Evolutionary conservation across 768 basidiomycete genomes (phyloP).

Genomic region (Sarcomyxa edulis): DNA sequence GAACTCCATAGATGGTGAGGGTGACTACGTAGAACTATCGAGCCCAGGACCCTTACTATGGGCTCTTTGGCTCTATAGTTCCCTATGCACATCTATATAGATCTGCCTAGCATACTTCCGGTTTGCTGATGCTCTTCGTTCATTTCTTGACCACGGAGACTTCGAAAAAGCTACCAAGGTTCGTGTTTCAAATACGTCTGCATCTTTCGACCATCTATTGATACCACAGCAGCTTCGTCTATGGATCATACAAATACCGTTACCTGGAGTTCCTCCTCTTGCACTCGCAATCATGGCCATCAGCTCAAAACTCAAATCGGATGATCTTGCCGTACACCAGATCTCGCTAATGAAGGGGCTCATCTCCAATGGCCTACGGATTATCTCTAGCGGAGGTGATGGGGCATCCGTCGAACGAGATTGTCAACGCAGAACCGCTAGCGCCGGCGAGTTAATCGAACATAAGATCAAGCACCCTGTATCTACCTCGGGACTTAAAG

Average conservation of each 20-base stretch:
- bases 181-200: slow-evolving; percentile 1
- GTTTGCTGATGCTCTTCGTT: slow-evolving; percentile 12
- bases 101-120: too few relatives aligned
- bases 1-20: too few relatives aligned
- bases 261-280: slow-evolving; percentile 23
- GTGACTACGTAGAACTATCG: too few relatives aligned
- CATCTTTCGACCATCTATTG: background rate
- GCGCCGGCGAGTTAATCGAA: slow-evolving; percentile 2
- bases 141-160: slow-evolving; percentile 7
- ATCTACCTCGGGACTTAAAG: background rate
- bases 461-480: slow-evolving; percentile 4
- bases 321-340: slow-evolving; percentile 9
- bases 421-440: slow-evolving; percentile 15
- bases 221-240: slow-evolving; percentile 21
- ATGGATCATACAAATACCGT: slow-evolving; percentile 23
- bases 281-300: slow-evolving; percentile 25
- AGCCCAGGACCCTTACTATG: too few relatives aligned
- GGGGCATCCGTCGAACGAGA: slow-evolving; percentile 28
- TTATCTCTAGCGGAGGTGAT: slow-evolving; percentile 28
- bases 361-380: slow-evolving; percentile 13
- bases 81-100: too few relatives aligned
- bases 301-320: slow-evolving; percentile 11
- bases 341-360: slow-evolving; percentile 19
- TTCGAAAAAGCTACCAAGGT: slow-evolving; percentile 18
- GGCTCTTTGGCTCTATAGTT: too few relatives aligned